Evolutionary conservation across 2,329 filamentous ascomycete species (phyloP).

Genomic region (Microdochium trichocladiopsis): DNA sequence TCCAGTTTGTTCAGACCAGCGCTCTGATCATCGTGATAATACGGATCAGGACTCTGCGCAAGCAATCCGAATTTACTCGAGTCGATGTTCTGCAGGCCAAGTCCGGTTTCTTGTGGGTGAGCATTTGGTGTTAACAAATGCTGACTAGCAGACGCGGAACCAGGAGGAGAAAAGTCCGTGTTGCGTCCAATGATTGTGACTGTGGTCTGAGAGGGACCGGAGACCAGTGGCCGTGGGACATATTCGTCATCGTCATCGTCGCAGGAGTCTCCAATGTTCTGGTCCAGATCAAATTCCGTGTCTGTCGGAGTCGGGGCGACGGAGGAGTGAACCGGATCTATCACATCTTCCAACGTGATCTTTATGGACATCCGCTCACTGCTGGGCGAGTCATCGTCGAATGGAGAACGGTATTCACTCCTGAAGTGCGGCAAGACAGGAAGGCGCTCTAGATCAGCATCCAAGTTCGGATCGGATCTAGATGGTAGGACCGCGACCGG

Average conservation of each 20-base stretch:
- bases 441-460: conserved; percentile 14
- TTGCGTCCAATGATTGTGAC: conserved; percentile 42
- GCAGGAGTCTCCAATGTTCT: conserved; percentile 14
- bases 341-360: conserved; percentile 29
- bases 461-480: conserved; percentile 10
- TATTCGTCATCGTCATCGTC: conserved; percentile 28
- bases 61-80: background rate
- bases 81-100: background rate
- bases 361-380: conserved; percentile 31
- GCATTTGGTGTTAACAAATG: background rate
- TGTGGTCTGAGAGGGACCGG: conserved; percentile 34
- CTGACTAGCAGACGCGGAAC: conserved; percentile 1
- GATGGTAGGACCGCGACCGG: conserved; percentile 25
- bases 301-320: conserved; percentile 16
- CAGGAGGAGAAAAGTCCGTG: conserved; percentile 23
- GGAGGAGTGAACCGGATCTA: conserved; percentile 10
- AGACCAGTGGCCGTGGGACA: conserved; percentile 30
- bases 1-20: conserved; percentile 19
- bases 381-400: conserved; percentile 33
- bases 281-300: conserved; percentile 9
- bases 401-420: conserved; percentile 42
- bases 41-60: conserved; percentile 4
- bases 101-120: background rate
- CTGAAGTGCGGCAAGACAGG: conserved; percentile 17
- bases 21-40: conserved; percentile 12